Evolutionary conservation across 768 basidiomycete genomes (phyloP).

Genomic region (Holtermannia corniformis): DNA sequence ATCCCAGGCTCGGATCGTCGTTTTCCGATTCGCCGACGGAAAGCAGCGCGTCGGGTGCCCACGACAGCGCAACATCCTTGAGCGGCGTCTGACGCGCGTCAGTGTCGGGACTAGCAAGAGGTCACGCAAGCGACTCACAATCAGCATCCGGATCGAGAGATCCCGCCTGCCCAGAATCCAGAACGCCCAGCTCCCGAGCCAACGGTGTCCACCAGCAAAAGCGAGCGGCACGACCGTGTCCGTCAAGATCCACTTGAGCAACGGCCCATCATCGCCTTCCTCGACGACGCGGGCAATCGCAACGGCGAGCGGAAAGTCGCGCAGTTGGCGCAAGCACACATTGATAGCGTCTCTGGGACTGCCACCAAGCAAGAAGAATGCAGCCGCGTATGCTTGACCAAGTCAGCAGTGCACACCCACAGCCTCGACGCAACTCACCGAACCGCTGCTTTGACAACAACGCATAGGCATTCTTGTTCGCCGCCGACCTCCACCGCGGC

Average conservation of each 20-base stretch:
- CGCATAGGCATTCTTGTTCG: conserved; percentile 91
- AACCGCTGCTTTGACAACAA: conserved; percentile 82
- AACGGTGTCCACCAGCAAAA: conserved; percentile 78
- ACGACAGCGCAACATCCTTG: conserved; percentile 17
- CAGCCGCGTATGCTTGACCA: conserved; percentile 82
- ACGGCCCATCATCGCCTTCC: conserved; percentile 66
- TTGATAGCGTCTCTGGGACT: conserved; percentile 82
- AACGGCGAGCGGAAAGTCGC: conserved; percentile 83
- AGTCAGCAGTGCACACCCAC: neutral
- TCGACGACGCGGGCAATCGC: conserved; percentile 78
- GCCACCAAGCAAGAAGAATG: conserved; percentile 88
- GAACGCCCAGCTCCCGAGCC: conserved; percentile 92
- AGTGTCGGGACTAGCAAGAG: conserved; percentile 7
- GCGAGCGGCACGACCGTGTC: conserved; percentile 71
- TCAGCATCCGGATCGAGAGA: conserved; percentile 74
- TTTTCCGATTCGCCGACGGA: conserved; percentile 72
- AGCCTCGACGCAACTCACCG: conserved; percentile 53
- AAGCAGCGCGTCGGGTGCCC: conserved; percentile 7
- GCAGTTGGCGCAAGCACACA: conserved; percentile 75
- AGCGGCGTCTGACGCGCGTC: conserved; percentile 33
- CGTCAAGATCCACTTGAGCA: conserved; percentile 62
- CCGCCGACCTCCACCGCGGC: conserved; percentile 80
- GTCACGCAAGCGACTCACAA: conserved; percentile 50
- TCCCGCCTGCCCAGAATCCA: conserved; percentile 85
- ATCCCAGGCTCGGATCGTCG: conserved; percentile 85